Conservation (phyloP, 2,329 filamentous ascomycete species). For the Canariomyces notabilis region DNA sequence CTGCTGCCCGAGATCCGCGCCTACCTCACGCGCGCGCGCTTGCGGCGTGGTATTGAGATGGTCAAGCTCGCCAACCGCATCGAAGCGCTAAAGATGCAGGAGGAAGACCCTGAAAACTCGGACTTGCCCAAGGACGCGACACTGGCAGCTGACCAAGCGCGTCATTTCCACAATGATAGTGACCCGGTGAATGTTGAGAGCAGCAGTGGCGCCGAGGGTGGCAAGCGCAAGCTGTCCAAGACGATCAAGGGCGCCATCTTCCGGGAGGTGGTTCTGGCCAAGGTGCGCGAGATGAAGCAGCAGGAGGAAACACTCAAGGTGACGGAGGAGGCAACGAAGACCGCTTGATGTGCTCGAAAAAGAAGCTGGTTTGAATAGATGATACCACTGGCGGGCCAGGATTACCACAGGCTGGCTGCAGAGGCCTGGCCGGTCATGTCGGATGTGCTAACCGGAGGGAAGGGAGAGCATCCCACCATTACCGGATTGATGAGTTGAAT, state of each 20-base stretch:
- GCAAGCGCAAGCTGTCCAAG: constrained; percentile 42
- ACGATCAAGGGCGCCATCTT: constrained; percentile 70
- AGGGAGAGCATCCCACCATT: not conserved
- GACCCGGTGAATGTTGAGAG: constrained; percentile 18
- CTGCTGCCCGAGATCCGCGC: constrained; percentile 94
- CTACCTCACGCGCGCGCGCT: constrained; percentile 84
- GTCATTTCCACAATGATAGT: constrained; percentile 24
- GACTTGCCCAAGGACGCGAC: constrained; percentile 62
- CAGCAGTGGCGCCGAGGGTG: constrained; percentile 32
- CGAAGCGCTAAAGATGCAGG: constrained; percentile 86
- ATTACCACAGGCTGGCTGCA: not conserved
- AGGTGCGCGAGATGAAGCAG: constrained; percentile 87
- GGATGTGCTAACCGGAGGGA: not conserved
- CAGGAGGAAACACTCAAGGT: constrained; percentile 70
- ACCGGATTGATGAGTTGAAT: not conserved
- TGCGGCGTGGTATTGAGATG: constrained; percentile 89
- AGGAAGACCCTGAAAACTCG: constrained; percentile 74
- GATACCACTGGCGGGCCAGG: not conserved
- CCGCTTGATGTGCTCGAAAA: constrained; percentile 25
- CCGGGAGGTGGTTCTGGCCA: constrained; percentile 88
- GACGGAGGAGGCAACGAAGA: constrained; percentile 53
- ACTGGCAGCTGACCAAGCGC: constrained; percentile 46
- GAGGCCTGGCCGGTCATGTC: not conserved
- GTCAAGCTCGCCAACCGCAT: constrained; percentile 96
- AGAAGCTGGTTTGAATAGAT: not conserved